Conservation (phyloP, 345 rosid species). For the Salix dunnii region DNA sequence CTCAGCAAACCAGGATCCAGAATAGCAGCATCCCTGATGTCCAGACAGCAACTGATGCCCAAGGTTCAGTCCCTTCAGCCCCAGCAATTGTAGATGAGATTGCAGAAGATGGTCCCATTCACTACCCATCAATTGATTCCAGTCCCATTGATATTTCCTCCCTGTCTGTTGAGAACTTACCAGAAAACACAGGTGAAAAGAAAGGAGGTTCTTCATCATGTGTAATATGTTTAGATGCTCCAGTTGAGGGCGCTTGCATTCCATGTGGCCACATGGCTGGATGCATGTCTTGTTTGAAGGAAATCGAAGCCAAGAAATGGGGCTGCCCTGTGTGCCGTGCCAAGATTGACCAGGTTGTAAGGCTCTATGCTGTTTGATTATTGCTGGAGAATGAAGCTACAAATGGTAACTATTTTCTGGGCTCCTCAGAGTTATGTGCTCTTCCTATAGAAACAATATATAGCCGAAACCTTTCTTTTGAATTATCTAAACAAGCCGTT, state of each 20-base stretch:
- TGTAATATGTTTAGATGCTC: slow-evolving; percentile 87
- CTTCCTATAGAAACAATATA: background rate
- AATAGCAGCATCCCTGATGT: slow-evolving; percentile 5
- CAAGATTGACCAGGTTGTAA: slow-evolving; percentile 73
- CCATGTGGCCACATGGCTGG: slow-evolving; percentile 99
- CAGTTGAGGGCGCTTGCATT: slow-evolving; percentile 86
- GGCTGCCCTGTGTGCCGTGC: slow-evolving; percentile 96
- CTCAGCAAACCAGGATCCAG: slow-evolving; percentile 18
- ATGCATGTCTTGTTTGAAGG: slow-evolving; percentile 85
- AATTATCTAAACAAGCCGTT: background rate
- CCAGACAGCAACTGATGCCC: slow-evolving; percentile 19
- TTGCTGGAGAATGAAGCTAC: background rate
- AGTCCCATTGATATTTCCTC: slow-evolving; percentile 49
- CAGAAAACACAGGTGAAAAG: slow-evolving; percentile 28
- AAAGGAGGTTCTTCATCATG: slow-evolving; percentile 50
- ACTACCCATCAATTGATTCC: slow-evolving; percentile 72
- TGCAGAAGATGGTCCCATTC: slow-evolving; percentile 60
- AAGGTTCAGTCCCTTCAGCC: slow-evolving; percentile 54
- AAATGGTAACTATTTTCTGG: slow-evolving; percentile 4
- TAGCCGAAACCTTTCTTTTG: background rate
- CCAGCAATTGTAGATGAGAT: slow-evolving; percentile 47
- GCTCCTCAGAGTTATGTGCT: background rate
- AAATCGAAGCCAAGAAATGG: slow-evolving; percentile 79
- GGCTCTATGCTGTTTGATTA: slow-evolving; percentile 66
- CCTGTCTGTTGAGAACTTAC: slow-evolving; percentile 22